phyloP scores from a whole-genome alignment of 176 grass and related monocot species.

The Chloris gayana region DNA sequence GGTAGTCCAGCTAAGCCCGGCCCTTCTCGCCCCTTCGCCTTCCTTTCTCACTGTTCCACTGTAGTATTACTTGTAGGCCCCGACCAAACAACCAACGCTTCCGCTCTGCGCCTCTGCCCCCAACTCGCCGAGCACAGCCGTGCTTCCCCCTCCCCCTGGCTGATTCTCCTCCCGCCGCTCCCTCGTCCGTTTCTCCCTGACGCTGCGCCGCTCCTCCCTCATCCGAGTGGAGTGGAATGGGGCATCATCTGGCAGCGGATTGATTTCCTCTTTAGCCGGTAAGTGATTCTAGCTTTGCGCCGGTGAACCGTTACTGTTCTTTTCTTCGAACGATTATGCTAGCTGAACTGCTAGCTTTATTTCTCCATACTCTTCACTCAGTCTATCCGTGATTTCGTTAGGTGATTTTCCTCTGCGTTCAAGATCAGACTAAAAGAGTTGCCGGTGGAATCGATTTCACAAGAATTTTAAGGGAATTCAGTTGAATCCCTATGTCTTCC shows the following conservation, averaged over 20 bases:
- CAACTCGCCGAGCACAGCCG: background rate
- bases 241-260: background rate
- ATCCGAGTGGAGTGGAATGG: background rate
- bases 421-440: background rate
- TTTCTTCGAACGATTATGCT: background rate
- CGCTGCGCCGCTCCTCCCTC: background rate
- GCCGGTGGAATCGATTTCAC: background rate
- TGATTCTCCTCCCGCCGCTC: background rate
- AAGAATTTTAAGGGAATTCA: background rate
- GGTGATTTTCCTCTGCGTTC: background rate
- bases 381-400: background rate
- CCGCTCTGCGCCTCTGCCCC: background rate
- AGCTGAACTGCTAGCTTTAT: background rate
- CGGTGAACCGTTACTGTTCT: background rate
- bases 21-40: background rate
- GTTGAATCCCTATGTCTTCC: background rate
- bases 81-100: constrained; percentile 3
- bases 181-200: background rate
- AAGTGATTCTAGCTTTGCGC: background rate
- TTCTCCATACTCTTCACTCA: background rate
- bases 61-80: background rate
- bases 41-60: background rate
- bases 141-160: background rate
- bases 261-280: constrained; percentile 6
- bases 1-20: background rate